Evolutionary conservation across 495 filamentous ascomycete species (phyloP).

Genomic region (Podospora sp.): DNA sequence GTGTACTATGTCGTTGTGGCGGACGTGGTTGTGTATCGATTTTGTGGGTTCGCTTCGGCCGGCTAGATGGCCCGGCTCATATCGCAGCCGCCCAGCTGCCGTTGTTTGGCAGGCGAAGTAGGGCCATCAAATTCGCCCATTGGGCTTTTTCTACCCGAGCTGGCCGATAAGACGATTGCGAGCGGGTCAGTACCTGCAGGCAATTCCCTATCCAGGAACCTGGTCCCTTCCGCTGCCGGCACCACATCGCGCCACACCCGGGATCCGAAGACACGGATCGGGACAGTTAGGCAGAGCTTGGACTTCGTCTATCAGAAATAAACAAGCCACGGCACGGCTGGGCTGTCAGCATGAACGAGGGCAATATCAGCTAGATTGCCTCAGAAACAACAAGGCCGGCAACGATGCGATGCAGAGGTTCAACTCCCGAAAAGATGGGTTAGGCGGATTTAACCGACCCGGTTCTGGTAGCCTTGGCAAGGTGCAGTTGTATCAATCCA

Average conservation of each 20-base stretch:
- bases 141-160: slow-evolving; percentile 1
- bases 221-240: neutral
- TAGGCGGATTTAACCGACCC: slow-evolving; percentile 1
- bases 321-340: neutral
- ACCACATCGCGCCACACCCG: neutral
- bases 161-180: neutral
- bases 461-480: slow-evolving; percentile 6
- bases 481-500: neutral
- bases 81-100: neutral
- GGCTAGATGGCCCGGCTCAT: slow-evolving; percentile 5
- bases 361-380: neutral
- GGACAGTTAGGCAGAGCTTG: neutral
- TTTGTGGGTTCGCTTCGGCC: neutral
- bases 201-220: neutral
- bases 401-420: neutral
- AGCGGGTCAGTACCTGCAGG: neutral
- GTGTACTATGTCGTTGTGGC: neutral
- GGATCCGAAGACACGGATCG: neutral
- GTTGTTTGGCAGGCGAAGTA: neutral
- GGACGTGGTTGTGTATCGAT: neutral
- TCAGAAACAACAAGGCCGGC: neutral
- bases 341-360: neutral
- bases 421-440: neutral
- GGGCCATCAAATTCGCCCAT: neutral
- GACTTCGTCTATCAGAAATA: neutral